phyloP scores from a whole-genome alignment of 2,329 filamentous ascomycete genomes.

The Metarhizium robertsii region DNA sequence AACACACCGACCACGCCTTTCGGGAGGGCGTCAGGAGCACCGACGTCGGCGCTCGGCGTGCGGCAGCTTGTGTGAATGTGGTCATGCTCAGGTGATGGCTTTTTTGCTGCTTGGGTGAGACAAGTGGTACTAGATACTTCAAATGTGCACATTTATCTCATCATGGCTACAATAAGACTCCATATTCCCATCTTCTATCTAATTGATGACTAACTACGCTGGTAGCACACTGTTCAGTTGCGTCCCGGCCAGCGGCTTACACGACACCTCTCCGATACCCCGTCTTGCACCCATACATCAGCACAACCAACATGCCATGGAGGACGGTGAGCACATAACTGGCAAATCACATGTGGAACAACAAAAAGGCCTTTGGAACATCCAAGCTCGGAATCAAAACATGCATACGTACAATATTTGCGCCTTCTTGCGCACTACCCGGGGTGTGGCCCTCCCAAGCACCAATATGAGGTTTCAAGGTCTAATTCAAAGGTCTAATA shows the following conservation, averaged over 20 bases:
- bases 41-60: too few relatives aligned
- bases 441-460: background rate
- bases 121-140: background rate
- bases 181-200: background rate
- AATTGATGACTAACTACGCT: too few relatives aligned
- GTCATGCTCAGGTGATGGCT: background rate
- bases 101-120: background rate
- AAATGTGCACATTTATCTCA: background rate
- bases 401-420: background rate
- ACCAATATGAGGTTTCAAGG: background rate
- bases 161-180: background rate
- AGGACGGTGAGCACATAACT: too few relatives aligned
- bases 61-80: background rate
- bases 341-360: too few relatives aligned
- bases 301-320: too few relatives aligned
- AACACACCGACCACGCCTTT: too few relatives aligned
- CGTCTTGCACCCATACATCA: too few relatives aligned
- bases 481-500: constrained; percentile 6
- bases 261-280: background rate
- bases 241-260: background rate
- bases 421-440: background rate
- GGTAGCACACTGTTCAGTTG: too few relatives aligned
- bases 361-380: background rate
- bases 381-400: background rate
- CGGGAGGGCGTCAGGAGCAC: too few relatives aligned